phyloP scores from a whole-genome alignment of 352 stramenopile genomes.

The Labyrinthula sp. region DNA sequence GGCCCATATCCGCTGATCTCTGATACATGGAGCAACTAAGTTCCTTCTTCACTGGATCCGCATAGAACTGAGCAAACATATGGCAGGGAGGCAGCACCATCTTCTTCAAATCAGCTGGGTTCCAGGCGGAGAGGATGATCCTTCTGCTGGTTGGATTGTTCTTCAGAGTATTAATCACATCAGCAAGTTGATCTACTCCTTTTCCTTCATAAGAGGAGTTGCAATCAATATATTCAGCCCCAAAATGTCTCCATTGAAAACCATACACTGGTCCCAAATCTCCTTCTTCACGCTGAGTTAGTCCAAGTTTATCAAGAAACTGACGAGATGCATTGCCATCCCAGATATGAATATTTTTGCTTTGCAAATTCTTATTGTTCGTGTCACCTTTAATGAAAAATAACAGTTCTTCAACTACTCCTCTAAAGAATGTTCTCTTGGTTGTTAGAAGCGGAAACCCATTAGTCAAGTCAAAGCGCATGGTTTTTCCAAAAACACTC shows the following conservation, averaged over 20 bases:
- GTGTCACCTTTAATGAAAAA: conserved; percentile 75
- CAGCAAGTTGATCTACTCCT: conserved; percentile 89
- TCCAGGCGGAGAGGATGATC: conserved; percentile 97
- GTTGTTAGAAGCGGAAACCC: conserved; percentile 94
- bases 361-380: conserved; percentile 35
- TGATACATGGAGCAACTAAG: conserved; percentile 92
- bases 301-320: conserved; percentile 64
- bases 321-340: conserved; percentile 93
- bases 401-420: conserved; percentile 92
- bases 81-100: conserved; percentile 99
- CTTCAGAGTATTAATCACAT: conserved; percentile 92
- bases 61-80: conserved; percentile 84
- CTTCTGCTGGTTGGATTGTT: conserved; percentile 85
- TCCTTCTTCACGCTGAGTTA: conserved; percentile 75
- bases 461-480: conserved; percentile 76
- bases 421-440: conserved; percentile 96
- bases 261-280: conserved; percentile 87
- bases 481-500: conserved; percentile 82
- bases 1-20: conserved; percentile 92
- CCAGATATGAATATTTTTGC: conserved; percentile 98
- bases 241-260: conserved; percentile 95
- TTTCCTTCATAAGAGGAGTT: conserved; percentile 88
- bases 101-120: conserved; percentile 72
- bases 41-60: conserved; percentile 56
- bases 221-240: conserved; percentile 89